phyloP scores from a whole-genome alignment of 805 yeast species.

The Scheffersomyces lignosus region DNA sequence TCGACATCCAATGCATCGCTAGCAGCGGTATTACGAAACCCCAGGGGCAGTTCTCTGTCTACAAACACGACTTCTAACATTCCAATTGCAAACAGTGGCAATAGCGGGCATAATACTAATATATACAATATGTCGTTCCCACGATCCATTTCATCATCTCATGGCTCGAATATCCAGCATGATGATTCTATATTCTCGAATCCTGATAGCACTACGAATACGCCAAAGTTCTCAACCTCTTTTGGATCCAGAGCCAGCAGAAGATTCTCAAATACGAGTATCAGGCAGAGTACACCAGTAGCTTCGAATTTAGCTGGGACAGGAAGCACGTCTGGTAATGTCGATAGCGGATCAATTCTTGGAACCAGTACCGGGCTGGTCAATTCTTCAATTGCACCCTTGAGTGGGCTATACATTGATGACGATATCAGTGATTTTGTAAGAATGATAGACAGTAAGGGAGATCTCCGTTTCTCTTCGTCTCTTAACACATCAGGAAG shows the following conservation, averaged over 20 bases:
- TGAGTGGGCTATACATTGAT: slow-evolving; percentile 48
- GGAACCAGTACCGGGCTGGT: slow-evolving; percentile 40
- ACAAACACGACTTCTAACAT: slow-evolving; percentile 28
- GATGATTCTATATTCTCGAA: slow-evolving; percentile 25
- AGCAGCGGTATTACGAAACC: slow-evolving; percentile 52
- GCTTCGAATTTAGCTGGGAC: slow-evolving; percentile 3
- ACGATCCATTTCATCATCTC: slow-evolving; percentile 39
- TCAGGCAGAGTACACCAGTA: slow-evolving; percentile 21
- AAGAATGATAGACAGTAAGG: slow-evolving; percentile 63
- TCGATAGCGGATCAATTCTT: slow-evolving; percentile 19
- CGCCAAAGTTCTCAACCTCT: slow-evolving; percentile 69
- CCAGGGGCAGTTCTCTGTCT: slow-evolving; percentile 46
- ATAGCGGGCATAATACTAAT: slow-evolving; percentile 5
- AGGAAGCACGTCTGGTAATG: slow-evolving; percentile 17
- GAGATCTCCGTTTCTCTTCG: slow-evolving; percentile 44
- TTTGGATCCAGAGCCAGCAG: slow-evolving; percentile 64
- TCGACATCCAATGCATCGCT: slow-evolving; percentile 54
- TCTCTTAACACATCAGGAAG: slow-evolving; percentile 11
- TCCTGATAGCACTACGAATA: slow-evolving; percentile 26
- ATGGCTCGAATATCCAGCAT: slow-evolving; percentile 32
- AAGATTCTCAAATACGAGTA: slow-evolving; percentile 42
- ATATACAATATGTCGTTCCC: slow-evolving; percentile 25
- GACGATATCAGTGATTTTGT: slow-evolving; percentile 72
- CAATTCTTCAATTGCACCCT: slow-evolving; percentile 28
- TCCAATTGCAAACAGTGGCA: slow-evolving; percentile 17